A percentile compares a stretch with the other conserved stretches of the same genome.
phyloP scores from a whole-genome alignment of 768 basidiomycete species.

The Termitomyces sp. region DNA sequence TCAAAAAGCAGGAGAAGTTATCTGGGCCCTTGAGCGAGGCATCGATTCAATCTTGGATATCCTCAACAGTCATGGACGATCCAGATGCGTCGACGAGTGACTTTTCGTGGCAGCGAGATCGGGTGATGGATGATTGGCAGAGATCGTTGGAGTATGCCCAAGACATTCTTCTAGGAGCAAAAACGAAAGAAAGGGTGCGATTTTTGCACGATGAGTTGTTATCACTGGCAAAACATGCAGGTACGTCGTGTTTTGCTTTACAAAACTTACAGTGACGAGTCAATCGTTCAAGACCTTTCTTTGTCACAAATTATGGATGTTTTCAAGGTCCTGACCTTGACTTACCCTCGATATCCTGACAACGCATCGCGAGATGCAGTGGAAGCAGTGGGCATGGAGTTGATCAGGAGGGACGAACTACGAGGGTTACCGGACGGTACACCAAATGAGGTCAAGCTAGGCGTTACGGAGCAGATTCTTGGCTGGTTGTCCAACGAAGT shows the following conservation, averaged over 20 bases:
- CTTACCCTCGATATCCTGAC: constrained; percentile 78
- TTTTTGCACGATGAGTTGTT: constrained; percentile 62
- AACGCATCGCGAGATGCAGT: constrained; percentile 64
- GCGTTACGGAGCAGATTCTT: constrained; percentile 64
- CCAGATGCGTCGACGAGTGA: constrained; percentile 24
- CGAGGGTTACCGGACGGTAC: constrained; percentile 34
- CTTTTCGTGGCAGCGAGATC: constrained; percentile 46
- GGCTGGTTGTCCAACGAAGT: constrained; percentile 75
- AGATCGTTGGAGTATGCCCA: constrained; percentile 50
- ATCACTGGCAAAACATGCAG: constrained; percentile 49
- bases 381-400: constrained; percentile 55
- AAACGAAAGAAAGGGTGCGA: constrained; percentile 46
- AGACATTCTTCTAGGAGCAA: constrained; percentile 39
- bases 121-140: constrained; percentile 50
- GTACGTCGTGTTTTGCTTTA: constrained; percentile 29
- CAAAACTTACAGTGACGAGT: neutral
- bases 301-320: constrained; percentile 61
- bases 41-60: constrained; percentile 63
- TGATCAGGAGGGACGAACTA: constrained; percentile 61
- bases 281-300: constrained; percentile 40
- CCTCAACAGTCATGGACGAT: constrained; percentile 32
- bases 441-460: constrained; percentile 40
- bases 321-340: constrained; percentile 66
- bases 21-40: constrained; percentile 36
- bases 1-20: constrained; percentile 41